Conservation (phyloP, 2,329 filamentous ascomycete species). For the Neospermospora avenae region DNA sequence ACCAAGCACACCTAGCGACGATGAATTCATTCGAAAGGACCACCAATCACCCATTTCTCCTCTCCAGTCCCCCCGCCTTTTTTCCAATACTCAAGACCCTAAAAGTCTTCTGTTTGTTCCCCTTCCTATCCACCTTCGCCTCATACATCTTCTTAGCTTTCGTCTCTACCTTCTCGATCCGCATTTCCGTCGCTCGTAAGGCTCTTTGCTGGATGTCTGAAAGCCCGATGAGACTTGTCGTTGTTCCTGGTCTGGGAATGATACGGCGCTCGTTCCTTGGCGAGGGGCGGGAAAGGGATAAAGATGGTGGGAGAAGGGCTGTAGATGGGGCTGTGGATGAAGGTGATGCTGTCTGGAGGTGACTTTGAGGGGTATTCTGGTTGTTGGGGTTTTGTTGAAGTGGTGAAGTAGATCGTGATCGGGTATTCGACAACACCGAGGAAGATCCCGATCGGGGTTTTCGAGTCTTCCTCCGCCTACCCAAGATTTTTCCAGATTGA, state of each 20-base stretch:
- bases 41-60: constrained; percentile 19
- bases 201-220: constrained; percentile 26
- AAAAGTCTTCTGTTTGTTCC: constrained; percentile 31
- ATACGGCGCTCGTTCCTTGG: constrained; percentile 11
- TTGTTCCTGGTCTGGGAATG: constrained; percentile 6
- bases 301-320: neutral
- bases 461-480: constrained; percentile 26
- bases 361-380: neutral
- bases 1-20: neutral
- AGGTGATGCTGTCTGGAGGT: neutral
- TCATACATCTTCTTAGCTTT: constrained; percentile 26
- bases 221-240: constrained; percentile 25
- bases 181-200: constrained; percentile 26
- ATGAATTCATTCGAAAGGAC: neutral
- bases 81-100: constrained; percentile 24
- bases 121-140: constrained; percentile 24
- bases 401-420: constrained; percentile 4
- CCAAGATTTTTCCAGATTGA: constrained; percentile 38
- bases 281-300: neutral
- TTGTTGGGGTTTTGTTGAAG: neutral
- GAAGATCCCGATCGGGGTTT: too few relatives aligned
- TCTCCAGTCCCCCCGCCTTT: constrained; percentile 30
- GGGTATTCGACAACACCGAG: neutral
- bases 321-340: neutral
- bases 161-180: constrained; percentile 24